A percentile compares a stretch with the other conserved stretches of the same genome.
These are phyloP conservation scores for Niveomyces coronatus DNA, from an alignment of 2,329 filamentous ascomycete species.

Conservation along the genomic window DNA sequence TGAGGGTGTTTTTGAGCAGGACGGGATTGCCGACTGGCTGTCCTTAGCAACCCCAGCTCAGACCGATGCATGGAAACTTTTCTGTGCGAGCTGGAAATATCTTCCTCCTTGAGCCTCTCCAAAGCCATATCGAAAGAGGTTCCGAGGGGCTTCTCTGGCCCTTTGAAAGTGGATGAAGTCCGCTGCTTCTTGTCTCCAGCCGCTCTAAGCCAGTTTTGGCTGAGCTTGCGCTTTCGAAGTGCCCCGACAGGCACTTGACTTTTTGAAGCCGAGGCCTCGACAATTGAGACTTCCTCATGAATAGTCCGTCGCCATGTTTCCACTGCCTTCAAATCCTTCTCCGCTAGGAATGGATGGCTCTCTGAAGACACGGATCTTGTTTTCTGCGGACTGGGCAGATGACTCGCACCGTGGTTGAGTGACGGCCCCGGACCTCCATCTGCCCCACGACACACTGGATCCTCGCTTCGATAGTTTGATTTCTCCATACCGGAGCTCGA, in stretches of 20 bases:
- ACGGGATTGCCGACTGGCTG: background rate
- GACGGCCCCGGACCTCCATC: background rate
- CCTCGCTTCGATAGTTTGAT: background rate
- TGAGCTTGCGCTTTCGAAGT: conserved; percentile 9
- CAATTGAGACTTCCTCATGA: no score
- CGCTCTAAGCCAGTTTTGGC: conserved; percentile 23
- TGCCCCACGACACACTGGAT: background rate
- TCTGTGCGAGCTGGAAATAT: no score
- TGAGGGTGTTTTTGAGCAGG: background rate
- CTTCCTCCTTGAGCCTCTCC: background rate
- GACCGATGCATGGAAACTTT: no score
- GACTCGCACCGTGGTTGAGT: conserved; percentile 3
- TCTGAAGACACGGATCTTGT: conserved; percentile 9
- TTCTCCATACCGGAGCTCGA: background rate
- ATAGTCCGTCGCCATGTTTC: conserved; percentile 23
- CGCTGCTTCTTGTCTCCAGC: conserved; percentile 19
- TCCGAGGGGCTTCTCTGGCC: background rate
- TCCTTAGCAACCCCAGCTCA: no score
- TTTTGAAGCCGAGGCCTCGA: no score
- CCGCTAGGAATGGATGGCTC: conserved; percentile 10
- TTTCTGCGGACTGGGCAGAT: conserved; percentile 14
- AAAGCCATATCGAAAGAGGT: background rate
- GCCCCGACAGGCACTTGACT: no score
- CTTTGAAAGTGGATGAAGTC: background rate
- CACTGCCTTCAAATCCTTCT: conserved; percentile 20